A percentile compares a stretch with the other conserved stretches of the same genome.
Evolutionary conservation across 495 filamentous ascomycete genomes (phyloP).

Genomic region (Xylaria bambusicola): DNA sequence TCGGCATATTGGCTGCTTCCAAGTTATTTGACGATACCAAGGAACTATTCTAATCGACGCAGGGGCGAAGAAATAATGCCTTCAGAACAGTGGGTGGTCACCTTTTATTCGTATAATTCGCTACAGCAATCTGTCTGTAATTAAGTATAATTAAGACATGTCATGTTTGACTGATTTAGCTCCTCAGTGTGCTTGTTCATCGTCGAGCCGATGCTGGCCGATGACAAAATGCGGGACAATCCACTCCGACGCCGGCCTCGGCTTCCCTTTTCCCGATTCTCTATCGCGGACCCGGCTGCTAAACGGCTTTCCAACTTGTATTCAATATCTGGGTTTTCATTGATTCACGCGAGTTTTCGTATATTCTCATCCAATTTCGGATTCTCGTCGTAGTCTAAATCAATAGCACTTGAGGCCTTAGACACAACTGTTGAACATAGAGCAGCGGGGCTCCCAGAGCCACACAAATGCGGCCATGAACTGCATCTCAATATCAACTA

Average conservation of each 20-base stretch:
- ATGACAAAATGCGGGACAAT: background rate
- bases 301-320: background rate
- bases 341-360: too few relatives aligned
- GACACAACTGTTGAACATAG: too few relatives aligned
- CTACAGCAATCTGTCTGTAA: background rate
- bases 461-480: too few relatives aligned
- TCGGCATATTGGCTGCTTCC: constrained; percentile 9
- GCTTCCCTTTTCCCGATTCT: background rate
- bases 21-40: background rate
- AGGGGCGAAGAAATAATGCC: background rate
- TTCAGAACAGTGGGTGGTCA: background rate
- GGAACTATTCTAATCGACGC: background rate
- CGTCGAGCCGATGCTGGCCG: constrained; percentile 2
- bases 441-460: too few relatives aligned
- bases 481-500: too few relatives aligned
- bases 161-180: background rate
- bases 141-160: background rate
- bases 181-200: background rate
- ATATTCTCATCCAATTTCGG: too few relatives aligned
- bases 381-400: too few relatives aligned
- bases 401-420: too few relatives aligned
- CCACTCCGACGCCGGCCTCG: constrained; percentile 8
- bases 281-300: background rate
- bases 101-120: background rate
- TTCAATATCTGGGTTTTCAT: too few relatives aligned